Conservation (phyloP, 768 basidiomycete species). For the Naganishia vishniacii region DNA sequence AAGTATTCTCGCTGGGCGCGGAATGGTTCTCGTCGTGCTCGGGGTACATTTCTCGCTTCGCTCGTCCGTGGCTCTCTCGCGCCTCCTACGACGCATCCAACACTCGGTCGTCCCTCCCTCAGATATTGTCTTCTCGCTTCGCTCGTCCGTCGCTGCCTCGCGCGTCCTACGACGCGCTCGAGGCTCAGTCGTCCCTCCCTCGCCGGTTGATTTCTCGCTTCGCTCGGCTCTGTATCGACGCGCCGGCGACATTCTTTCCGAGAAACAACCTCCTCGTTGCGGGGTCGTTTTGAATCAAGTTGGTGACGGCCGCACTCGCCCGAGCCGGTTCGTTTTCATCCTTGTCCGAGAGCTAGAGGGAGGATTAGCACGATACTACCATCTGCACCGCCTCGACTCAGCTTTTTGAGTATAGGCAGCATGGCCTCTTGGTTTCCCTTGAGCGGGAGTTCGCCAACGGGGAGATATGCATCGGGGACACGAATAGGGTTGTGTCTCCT, state of each 20-base stretch:
- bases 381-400: constrained; percentile 45
- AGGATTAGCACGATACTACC: not conserved
- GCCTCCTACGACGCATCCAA: constrained; percentile 75
- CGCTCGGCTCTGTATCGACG: constrained; percentile 73
- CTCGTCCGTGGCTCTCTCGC: constrained; percentile 17
- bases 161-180: constrained; percentile 82
- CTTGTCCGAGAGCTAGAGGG: constrained; percentile 42
- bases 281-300: constrained; percentile 89
- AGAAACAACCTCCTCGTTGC: constrained; percentile 83
- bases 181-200: constrained; percentile 86
- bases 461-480: constrained; percentile 86
- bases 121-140: constrained; percentile 96
- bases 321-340: constrained; percentile 80
- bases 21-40: too few species aligned
- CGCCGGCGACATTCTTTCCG: constrained; percentile 81
- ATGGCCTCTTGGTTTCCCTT: constrained; percentile 66
- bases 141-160: constrained; percentile 91
- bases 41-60: not conserved
- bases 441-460: constrained; percentile 62
- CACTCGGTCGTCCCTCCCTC: constrained; percentile 78
- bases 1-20: not conserved
- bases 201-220: constrained; percentile 85
- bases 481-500: constrained; percentile 86
- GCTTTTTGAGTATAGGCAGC: constrained; percentile 88
- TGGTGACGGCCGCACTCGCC: constrained; percentile 95